A percentile compares a stretch with the other conserved stretches of the same genome.
Evolutionary conservation across 2,329 filamentous ascomycete genomes (phyloP).

Genomic region (Fusarium virguliforme): DNA sequence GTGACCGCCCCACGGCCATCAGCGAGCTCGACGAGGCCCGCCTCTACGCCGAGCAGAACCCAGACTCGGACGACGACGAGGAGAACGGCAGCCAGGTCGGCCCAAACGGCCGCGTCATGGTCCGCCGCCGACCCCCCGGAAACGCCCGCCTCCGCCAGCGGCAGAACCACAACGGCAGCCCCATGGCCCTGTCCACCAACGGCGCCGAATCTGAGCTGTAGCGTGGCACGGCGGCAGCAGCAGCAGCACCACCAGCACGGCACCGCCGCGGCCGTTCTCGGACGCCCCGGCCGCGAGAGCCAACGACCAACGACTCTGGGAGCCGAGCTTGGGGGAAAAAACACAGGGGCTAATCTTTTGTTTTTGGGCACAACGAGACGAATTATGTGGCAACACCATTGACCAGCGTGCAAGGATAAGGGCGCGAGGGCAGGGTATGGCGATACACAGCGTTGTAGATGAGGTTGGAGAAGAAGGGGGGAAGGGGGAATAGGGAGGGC

Average conservation of each 20-base stretch:
- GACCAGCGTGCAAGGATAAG: slow-evolving; percentile 10
- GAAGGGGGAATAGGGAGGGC: slow-evolving; percentile 30
- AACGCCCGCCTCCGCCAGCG: slow-evolving; percentile 61
- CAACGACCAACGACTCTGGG: neutral
- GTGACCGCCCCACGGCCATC: slow-evolving; percentile 85
- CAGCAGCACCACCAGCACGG: neutral
- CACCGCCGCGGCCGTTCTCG: slow-evolving; percentile 4
- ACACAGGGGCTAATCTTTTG: neutral
- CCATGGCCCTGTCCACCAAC: slow-evolving; percentile 71
- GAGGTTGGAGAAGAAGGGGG: slow-evolving; percentile 23
- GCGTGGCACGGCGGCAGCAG: slow-evolving; percentile 36
- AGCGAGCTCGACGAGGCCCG: slow-evolving; percentile 87
- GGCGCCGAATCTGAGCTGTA: slow-evolving; percentile 72
- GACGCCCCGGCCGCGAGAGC: slow-evolving; percentile 6
- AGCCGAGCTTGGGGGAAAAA: neutral
- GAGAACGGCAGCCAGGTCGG: slow-evolving; percentile 63
- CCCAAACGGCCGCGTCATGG: slow-evolving; percentile 59
- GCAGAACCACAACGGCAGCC: slow-evolving; percentile 69
- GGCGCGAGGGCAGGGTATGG: neutral
- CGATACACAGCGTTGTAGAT: slow-evolving; percentile 27
- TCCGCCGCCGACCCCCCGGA: slow-evolving; percentile 63
- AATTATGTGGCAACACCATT: slow-evolving; percentile 28
- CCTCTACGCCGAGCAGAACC: slow-evolving; percentile 67
- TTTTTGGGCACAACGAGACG: slow-evolving; percentile 10
- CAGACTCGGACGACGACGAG: slow-evolving; percentile 73